These are phyloP conservation scores for Suhomyces sp. DNA, from an alignment of 805 yeast species.

Conservation along the genomic window DNA sequence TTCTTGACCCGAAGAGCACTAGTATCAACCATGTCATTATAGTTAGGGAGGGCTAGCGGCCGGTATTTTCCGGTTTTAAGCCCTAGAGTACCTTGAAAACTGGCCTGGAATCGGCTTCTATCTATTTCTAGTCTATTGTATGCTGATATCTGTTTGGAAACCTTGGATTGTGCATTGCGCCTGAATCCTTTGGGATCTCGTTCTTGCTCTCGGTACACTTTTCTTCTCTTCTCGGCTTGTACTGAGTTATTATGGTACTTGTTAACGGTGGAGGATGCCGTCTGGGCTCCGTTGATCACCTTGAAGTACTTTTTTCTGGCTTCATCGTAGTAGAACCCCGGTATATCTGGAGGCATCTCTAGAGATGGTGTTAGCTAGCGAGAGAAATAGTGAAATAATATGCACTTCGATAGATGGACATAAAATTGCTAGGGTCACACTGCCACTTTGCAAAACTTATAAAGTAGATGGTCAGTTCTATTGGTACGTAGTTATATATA, in stretches of 20 bases:
- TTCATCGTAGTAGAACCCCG: conserved; percentile 33
- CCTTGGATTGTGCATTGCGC: neutral
- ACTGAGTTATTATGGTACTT: conserved; percentile 30
- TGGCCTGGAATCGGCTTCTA: neutral
- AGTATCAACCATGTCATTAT: neutral
- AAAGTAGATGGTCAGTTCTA: too few species aligned
- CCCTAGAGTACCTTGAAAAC: neutral
- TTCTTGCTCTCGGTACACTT: conserved; percentile 1
- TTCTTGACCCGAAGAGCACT: neutral
- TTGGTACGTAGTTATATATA: too few species aligned
- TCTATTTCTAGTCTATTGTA: neutral
- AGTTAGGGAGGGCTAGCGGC: neutral
- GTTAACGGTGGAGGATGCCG: conserved; percentile 10
- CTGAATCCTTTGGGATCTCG: neutral
- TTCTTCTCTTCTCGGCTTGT: conserved; percentile 20
- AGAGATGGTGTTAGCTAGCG: neutral
- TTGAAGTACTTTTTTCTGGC: conserved; percentile 29
- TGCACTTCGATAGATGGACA: neutral
- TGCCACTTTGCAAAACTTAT: too few species aligned
- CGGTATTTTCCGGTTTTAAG: conserved; percentile 1
- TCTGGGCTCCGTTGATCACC: conserved; percentile 29
- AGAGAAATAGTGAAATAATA: neutral
- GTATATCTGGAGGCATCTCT: conserved; percentile 20
- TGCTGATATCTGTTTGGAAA: neutral
- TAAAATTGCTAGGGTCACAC: too few species aligned